These are phyloP conservation scores for Lachnum nothofagi DNA, from an alignment of 2,329 filamentous ascomycete genomes.

Conservation along the genomic window DNA sequence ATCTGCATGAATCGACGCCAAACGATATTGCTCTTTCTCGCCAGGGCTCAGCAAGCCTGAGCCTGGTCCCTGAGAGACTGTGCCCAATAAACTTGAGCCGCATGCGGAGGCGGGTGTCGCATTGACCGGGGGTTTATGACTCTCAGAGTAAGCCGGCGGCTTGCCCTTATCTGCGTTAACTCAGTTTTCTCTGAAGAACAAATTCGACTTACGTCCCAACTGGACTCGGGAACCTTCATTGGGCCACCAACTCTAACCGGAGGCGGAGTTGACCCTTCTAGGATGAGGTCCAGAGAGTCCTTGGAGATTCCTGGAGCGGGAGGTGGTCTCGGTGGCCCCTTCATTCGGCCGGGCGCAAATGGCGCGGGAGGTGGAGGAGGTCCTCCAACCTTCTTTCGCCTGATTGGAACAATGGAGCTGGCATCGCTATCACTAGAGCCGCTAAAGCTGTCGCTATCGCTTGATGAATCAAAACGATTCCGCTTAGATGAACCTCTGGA, in stretches of 20 bases:
- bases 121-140: neutral
- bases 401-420: conserved; percentile 3
- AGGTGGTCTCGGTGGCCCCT: neutral
- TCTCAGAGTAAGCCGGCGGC: conserved; percentile 15
- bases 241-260: neutral
- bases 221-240: neutral
- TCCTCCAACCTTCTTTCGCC: neutral
- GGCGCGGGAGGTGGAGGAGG: conserved; percentile 1
- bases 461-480: conserved; percentile 1
- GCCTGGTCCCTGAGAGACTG: neutral
- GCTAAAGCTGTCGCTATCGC: conserved; percentile 2
- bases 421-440: conserved; percentile 8
- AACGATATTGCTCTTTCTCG: neutral
- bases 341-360: too few species aligned
- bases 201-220: neutral
- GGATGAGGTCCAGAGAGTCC: too few species aligned
- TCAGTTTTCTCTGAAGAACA: neutral
- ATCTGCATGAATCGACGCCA: neutral
- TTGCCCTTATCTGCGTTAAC: neutral
- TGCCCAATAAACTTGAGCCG: conserved; percentile 3
- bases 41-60: neutral
- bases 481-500: neutral
- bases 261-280: neutral
- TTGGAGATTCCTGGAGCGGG: neutral
- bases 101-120: neutral